A percentile compares a stretch with the other conserved stretches of the same genome.
phyloP scores from a whole-genome alignment of 1,139 yeast genomes.

The Nadsonia commutata region DNA sequence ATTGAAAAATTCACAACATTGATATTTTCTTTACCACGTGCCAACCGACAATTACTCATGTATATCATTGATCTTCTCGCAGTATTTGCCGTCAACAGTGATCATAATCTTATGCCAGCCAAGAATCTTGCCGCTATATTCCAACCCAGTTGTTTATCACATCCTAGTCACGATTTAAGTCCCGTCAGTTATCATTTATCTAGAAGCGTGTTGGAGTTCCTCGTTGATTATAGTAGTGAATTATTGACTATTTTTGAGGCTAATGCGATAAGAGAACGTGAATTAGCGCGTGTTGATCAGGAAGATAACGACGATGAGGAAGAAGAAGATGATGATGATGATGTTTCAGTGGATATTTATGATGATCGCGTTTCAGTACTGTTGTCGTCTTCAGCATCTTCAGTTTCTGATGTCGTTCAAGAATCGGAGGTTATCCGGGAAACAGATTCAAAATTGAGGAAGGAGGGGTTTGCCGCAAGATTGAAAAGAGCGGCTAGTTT shows the following conservation, averaged over 20 bases:
- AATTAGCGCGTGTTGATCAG: too few species aligned
- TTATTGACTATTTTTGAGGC: constrained; percentile 40
- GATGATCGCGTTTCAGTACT: too few species aligned
- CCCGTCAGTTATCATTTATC: constrained; percentile 85
- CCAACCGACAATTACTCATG: constrained; percentile 66
- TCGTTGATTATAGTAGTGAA: constrained; percentile 63
- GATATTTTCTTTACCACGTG: constrained; percentile 49
- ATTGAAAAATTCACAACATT: constrained; percentile 55
- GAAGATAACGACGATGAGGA: too few species aligned
- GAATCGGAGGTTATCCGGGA: too few species aligned
- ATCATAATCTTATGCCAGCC: constrained; percentile 77
- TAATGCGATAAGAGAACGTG: constrained; percentile 19
- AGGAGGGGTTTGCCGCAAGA: too few species aligned
- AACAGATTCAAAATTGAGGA: too few species aligned
- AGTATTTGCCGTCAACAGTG: constrained; percentile 67
- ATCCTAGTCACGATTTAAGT: constrained; percentile 80
- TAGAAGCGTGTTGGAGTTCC: constrained; percentile 72
- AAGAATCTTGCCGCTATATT: constrained; percentile 88
- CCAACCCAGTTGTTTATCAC: constrained; percentile 87
- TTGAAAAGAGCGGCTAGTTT: too few species aligned
- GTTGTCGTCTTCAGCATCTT: too few species aligned
- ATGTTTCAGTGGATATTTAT: too few species aligned
- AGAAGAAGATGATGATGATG: too few species aligned
- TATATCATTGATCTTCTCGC: constrained; percentile 77
- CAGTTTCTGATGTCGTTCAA: too few species aligned